A percentile compares a stretch with the other conserved stretches of the same genome.
Conservation (phyloP, 805 yeast species). For the Jamesozyma piceae region DNA sequence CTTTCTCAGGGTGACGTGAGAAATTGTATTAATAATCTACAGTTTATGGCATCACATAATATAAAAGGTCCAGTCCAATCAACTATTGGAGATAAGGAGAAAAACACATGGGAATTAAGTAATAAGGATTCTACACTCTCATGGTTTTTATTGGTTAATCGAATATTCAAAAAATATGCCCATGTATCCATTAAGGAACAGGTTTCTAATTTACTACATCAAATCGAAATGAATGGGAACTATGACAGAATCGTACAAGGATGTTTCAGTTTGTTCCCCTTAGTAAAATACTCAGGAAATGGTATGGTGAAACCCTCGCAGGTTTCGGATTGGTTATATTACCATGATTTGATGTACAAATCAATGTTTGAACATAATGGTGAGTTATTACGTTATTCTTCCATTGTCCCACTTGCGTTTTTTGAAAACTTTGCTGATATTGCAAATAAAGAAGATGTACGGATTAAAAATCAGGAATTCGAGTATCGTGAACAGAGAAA, state of each 20-base stretch:
- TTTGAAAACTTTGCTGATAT: constrained; percentile 58
- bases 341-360: constrained; percentile 50
- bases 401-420: constrained; percentile 51
- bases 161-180: constrained; percentile 47
- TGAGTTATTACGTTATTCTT: constrained; percentile 44
- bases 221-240: constrained; percentile 39
- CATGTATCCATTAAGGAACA: constrained; percentile 39
- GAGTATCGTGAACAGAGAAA: constrained; percentile 24
- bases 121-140: constrained; percentile 52
- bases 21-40: constrained; percentile 74
- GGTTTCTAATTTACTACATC: constrained; percentile 38
- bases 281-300: constrained; percentile 56
- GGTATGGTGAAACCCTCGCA: constrained; percentile 47
- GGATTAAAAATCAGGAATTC: constrained; percentile 27
- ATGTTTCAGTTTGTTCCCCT: constrained; percentile 59
- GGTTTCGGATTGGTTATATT: constrained; percentile 68
- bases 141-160: constrained; percentile 59
- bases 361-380: constrained; percentile 32
- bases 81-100: constrained; percentile 3
- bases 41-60: constrained; percentile 38
- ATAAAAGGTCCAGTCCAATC: constrained; percentile 7
- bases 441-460: constrained; percentile 32
- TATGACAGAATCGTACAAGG: constrained; percentile 62
- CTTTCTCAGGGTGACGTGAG: constrained; percentile 75
- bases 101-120: constrained; percentile 18